phyloP scores from a whole-genome alignment of 2,329 filamentous ascomycete genomes.

The Trichoderma sp. region DNA sequence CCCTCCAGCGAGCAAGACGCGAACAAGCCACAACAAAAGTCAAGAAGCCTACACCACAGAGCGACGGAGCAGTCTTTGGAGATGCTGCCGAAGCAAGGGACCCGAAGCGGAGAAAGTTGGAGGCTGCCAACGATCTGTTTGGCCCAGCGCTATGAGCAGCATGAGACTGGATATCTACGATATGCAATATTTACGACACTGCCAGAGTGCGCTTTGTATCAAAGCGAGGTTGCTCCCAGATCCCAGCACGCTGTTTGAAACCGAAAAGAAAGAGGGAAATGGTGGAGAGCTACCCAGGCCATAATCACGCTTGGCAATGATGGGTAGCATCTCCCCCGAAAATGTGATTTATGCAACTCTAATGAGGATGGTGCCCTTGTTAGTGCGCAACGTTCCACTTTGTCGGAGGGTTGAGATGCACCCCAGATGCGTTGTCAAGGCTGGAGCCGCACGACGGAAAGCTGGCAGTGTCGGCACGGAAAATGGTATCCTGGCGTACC shows the following conservation, averaged over 20 bases:
- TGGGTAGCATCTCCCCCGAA: background rate
- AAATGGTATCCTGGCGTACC: background rate
- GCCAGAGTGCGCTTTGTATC: background rate
- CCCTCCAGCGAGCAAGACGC: conserved; percentile 63
- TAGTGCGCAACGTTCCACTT: background rate
- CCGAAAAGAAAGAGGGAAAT: background rate
- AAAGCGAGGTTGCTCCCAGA: background rate
- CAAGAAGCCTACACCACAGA: conserved; percentile 40
- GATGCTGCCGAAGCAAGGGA: conserved; percentile 41
- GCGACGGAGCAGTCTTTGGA: conserved; percentile 50
- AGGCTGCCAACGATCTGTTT: conserved; percentile 46
- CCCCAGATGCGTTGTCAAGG: background rate
- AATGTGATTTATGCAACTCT: background rate
- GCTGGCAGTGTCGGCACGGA: background rate
- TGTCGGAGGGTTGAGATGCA: background rate
- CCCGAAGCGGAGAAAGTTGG: conserved; percentile 47
- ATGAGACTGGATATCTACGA: background rate
- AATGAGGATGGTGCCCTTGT: background rate
- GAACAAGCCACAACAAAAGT: conserved; percentile 49
- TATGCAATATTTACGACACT: background rate
- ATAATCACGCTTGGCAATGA: background rate
- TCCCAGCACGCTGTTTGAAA: background rate
- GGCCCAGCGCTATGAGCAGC: conserved; percentile 40
- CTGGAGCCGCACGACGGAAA: background rate
- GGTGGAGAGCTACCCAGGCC: background rate